phyloP scores from a whole-genome alignment of 495 filamentous ascomycete species.

The Podospora pseudocomata region DNA sequence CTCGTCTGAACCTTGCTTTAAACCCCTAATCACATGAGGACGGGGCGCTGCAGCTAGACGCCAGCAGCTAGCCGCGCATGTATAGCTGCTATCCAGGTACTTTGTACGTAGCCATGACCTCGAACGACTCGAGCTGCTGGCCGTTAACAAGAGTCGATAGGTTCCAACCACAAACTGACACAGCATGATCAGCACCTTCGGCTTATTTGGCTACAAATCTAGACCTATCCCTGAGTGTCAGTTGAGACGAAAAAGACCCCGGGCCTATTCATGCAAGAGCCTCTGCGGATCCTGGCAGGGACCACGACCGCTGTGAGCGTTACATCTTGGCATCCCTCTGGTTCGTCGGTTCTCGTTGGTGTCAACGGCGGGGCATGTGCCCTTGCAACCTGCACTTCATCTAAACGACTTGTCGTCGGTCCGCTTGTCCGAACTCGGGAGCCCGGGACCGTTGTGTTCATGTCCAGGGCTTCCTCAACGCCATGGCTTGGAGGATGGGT shows the following conservation, averaged over 20 bases:
- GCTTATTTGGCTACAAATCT: neutral
- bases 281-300: neutral
- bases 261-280: neutral
- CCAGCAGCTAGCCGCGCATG: neutral
- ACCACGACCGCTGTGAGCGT: neutral
- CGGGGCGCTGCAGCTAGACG: neutral
- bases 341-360: neutral
- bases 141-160: neutral
- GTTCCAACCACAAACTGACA: neutral
- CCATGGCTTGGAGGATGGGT: neutral
- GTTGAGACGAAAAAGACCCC: neutral
- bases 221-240: neutral
- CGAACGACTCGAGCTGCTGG: neutral
- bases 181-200: neutral
- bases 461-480: neutral
- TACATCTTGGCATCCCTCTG: neutral
- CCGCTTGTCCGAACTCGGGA: constrained; percentile 5
- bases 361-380: constrained; percentile 1
- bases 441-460: neutral
- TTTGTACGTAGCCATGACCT: neutral
- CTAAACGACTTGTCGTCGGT: neutral
- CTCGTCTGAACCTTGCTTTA: no score
- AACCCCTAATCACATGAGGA: neutral
- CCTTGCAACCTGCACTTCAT: neutral
- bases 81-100: neutral